These are phyloP conservation scores for Cyberlindnera sargentensis DNA, from an alignment of 805 yeast species.

Conservation along the genomic window DNA sequence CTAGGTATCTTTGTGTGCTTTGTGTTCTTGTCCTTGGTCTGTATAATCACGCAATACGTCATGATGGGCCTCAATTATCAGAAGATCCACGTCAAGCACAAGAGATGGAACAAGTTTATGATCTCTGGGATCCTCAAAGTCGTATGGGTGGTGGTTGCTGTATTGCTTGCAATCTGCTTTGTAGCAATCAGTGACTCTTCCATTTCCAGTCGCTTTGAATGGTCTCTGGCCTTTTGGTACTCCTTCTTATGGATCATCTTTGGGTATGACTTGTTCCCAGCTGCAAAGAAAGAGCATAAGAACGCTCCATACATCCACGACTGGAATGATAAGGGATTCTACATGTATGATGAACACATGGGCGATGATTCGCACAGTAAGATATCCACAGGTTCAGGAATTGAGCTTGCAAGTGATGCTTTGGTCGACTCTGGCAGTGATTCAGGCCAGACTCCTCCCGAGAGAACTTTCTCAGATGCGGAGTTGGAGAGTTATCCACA, in stretches of 20 bases:
- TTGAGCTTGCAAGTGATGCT: not conserved
- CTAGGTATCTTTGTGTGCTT: constrained; percentile 67
- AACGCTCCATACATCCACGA: constrained; percentile 19
- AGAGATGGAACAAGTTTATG: constrained; percentile 36
- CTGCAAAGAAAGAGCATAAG: constrained; percentile 33
- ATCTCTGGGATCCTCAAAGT: constrained; percentile 47
- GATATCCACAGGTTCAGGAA: not conserved
- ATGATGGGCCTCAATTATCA: constrained; percentile 40
- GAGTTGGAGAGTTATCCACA: constrained; percentile 20
- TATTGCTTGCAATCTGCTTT: constrained; percentile 62
- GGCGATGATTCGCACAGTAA: constrained; percentile 7
- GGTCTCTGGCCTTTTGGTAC: constrained; percentile 84
- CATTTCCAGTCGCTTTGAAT: constrained; percentile 50
- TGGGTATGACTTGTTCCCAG: constrained; percentile 64
- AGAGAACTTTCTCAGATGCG: constrained; percentile 17
- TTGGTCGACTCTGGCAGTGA: not conserved
- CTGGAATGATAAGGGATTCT: constrained; percentile 20
- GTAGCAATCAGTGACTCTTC: constrained; percentile 35
- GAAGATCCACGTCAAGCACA: constrained; percentile 26
- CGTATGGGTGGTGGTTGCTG: constrained; percentile 60
- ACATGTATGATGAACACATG: constrained; percentile 17
- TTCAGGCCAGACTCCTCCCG: not conserved
- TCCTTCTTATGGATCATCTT: constrained; percentile 60
- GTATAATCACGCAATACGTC: constrained; percentile 38
- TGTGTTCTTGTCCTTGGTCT: constrained; percentile 46